Percentiles rank a stretch among this genome's conserved stretches.
phyloP scores from a whole-genome alignment of 2,329 filamentous ascomycete genomes.

The Claviceps maximensis region DNA sequence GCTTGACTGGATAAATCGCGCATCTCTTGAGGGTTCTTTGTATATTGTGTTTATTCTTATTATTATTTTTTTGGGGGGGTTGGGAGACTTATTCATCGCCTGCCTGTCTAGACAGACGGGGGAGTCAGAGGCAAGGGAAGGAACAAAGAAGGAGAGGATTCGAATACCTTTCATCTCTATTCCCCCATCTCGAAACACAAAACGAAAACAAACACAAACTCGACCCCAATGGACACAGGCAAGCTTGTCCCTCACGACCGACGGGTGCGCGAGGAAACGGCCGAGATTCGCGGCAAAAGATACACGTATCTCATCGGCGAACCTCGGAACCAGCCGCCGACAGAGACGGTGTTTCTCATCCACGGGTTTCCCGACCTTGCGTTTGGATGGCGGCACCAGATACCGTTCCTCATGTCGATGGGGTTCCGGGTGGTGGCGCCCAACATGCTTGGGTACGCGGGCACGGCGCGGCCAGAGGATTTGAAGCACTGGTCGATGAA shows the following conservation, averaged over 20 bases:
- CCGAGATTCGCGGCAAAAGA: slow-evolving; percentile 51
- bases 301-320: slow-evolving; percentile 53
- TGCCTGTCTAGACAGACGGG: no score
- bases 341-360: slow-evolving; percentile 40
- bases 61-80: no score
- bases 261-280: slow-evolving; percentile 50
- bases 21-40: no score
- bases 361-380: slow-evolving; percentile 77
- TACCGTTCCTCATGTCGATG: slow-evolving; percentile 59
- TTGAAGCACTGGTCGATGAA: slow-evolving; percentile 56
- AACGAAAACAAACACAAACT: background rate
- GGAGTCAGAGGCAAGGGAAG: no score
- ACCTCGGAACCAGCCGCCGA: slow-evolving; percentile 26
- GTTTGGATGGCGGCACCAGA: slow-evolving; percentile 81
- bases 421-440: slow-evolving; percentile 70
- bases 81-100: no score
- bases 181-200: no score
- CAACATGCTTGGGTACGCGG: slow-evolving; percentile 78
- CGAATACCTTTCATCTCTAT: no score
- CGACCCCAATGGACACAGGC: slow-evolving; percentile 38
- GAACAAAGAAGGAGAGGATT: no score
- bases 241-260: slow-evolving; percentile 55
- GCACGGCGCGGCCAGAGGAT: slow-evolving; percentile 54
- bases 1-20: no score
- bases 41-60: no score